Evolutionary conservation across 371 early-diverging fungal species (phyloP).

Genomic region (Apophysomyces sp.): DNA sequence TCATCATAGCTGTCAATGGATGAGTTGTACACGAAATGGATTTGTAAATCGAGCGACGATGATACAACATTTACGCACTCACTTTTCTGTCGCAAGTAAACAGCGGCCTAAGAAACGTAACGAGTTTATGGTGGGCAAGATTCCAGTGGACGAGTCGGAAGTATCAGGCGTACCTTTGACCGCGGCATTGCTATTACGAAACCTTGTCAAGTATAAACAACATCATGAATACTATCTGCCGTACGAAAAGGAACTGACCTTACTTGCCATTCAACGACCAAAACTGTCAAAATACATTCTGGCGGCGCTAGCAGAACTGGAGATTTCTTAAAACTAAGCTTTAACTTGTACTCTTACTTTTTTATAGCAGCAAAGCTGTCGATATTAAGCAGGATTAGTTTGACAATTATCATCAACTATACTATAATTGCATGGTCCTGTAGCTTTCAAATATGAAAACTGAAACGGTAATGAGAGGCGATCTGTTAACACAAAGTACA

Average conservation of each 20-base stretch:
- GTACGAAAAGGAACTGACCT: slow-evolving; percentile 52
- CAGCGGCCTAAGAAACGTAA: slow-evolving; percentile 16
- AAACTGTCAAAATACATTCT: slow-evolving; percentile 29
- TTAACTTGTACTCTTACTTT: neutral
- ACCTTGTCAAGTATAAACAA: slow-evolving; percentile 59
- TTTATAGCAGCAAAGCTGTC: neutral
- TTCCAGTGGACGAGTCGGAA: slow-evolving; percentile 34
- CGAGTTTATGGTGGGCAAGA: slow-evolving; percentile 4
- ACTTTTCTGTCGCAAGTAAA: slow-evolving; percentile 40
- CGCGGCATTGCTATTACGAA: slow-evolving; percentile 63
- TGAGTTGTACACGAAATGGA: slow-evolving; percentile 44
- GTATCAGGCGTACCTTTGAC: slow-evolving; percentile 69
- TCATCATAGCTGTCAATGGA: slow-evolving; percentile 48
- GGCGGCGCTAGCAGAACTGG: slow-evolving; percentile 17
- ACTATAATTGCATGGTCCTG: too few species aligned
- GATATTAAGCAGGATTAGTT: too few species aligned
- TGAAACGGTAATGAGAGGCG: too few species aligned
- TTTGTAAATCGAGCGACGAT: slow-evolving; percentile 26
- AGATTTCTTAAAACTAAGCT: neutral
- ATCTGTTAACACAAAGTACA: too few species aligned
- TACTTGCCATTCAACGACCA: slow-evolving; percentile 35
- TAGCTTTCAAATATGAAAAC: too few species aligned
- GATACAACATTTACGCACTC: slow-evolving; percentile 51
- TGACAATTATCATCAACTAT: too few species aligned
- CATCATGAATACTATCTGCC: slow-evolving; percentile 59